These are phyloP conservation scores for Meredithiella fracta DNA, from an alignment of 2,329 filamentous ascomycete genomes.

Conservation along the genomic window DNA sequence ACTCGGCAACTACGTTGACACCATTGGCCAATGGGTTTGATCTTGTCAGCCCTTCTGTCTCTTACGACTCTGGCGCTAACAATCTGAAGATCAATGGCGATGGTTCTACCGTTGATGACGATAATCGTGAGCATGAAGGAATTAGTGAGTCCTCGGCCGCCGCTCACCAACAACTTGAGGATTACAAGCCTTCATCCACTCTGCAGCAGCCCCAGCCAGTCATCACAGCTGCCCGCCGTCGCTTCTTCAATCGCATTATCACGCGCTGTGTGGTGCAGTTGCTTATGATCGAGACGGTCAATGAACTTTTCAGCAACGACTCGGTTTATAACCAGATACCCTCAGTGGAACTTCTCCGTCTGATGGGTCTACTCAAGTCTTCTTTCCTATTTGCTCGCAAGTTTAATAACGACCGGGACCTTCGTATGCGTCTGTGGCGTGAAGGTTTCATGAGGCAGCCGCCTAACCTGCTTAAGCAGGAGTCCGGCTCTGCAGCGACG, in stretches of 20 bases:
- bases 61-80: slow-evolving; percentile 24
- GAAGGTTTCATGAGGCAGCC: slow-evolving; percentile 99
- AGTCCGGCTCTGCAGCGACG: slow-evolving; percentile 79
- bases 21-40: slow-evolving; percentile 36
- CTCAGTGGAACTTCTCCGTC: slow-evolving; percentile 67
- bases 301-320: slow-evolving; percentile 96
- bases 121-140: slow-evolving; percentile 18
- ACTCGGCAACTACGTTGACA: slow-evolving; percentile 34
- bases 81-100: slow-evolving; percentile 46
- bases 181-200: slow-evolving; percentile 64
- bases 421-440: slow-evolving; percentile 84
- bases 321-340: slow-evolving; percentile 88
- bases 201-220: slow-evolving; percentile 79
- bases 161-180: slow-evolving; percentile 40
- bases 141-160: slow-evolving; percentile 12
- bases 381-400: slow-evolving; percentile 91
- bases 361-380: slow-evolving; percentile 91
- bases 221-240: slow-evolving; percentile 78
- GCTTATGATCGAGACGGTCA: slow-evolving; percentile 98
- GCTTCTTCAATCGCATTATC: slow-evolving; percentile 99
- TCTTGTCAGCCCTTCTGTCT: slow-evolving; percentile 30
- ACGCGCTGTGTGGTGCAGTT: slow-evolving; percentile 94
- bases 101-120: slow-evolving; percentile 18
- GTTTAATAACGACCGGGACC: slow-evolving; percentile 95
- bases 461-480: slow-evolving; percentile 92